Percentiles rank a stretch among this genome's conserved stretches.
These are phyloP conservation scores for Candida ipomoeae DNA, from an alignment of 805 yeast genomes.

Conservation along the genomic window DNA sequence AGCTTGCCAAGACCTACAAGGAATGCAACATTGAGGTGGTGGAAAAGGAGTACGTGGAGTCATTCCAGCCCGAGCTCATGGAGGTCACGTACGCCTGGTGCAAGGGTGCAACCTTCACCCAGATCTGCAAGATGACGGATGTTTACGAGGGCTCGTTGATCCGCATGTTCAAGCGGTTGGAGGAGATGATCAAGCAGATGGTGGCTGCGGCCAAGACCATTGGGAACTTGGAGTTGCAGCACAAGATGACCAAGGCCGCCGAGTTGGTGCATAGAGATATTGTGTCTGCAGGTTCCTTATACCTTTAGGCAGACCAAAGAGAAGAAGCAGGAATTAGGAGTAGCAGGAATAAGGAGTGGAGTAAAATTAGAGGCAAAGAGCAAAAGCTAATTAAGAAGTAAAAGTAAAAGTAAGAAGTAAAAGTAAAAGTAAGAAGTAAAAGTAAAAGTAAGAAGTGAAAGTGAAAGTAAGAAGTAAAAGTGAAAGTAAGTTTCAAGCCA, in stretches of 20 bases:
- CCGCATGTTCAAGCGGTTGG: slow-evolving; percentile 90
- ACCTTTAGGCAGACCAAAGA: slow-evolving; percentile 20
- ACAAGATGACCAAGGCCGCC: slow-evolving; percentile 81
- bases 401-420: no score
- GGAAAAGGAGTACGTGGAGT: slow-evolving; percentile 89
- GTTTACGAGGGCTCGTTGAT: slow-evolving; percentile 96
- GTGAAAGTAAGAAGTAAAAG: no score
- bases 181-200: slow-evolving; percentile 88
- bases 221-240: slow-evolving; percentile 82
- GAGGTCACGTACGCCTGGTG: slow-evolving; percentile 97
- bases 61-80: slow-evolving; percentile 91
- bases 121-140: slow-evolving; percentile 97
- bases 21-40: slow-evolving; percentile 88
- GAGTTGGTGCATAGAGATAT: slow-evolving; percentile 91
- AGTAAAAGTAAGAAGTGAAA: no score
- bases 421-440: no score
- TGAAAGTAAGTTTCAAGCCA: no score
- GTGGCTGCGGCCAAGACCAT: slow-evolving; percentile 89
- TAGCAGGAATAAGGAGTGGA: no score
- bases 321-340: no score
- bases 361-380: no score
- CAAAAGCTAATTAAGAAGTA: no score
- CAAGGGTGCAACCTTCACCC: slow-evolving; percentile 92
- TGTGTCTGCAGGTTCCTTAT: slow-evolving; percentile 93
- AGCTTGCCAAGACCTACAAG: slow-evolving; percentile 82